Base-by-base conservation (phyloP, 140 eudicot species). In the Stevia rebaudiana region DNA sequence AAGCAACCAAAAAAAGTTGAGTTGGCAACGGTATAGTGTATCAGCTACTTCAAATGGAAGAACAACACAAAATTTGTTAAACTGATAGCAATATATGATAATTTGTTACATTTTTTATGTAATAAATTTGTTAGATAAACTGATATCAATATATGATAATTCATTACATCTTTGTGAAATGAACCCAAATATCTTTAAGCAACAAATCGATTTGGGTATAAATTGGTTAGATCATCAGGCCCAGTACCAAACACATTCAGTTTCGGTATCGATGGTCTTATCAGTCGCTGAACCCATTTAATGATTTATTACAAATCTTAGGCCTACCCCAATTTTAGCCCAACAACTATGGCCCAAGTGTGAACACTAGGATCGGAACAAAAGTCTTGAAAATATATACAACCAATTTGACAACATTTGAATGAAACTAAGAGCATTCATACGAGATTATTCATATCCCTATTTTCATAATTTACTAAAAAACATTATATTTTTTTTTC, bases 251-350 rank as follows among this genome's bases (percentile, higher is more conserved):
- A 31, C 63, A 36, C 11, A 11, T 4, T 2, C 17, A 22, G 3
- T 23, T 11, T 36, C 16, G 31, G 65, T 35, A 18, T 28, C n/a
- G 11, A 0, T 57, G 25, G 15, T 57, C 46, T 1, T 11, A 9
- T 35, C 30, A 3, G 64, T 58, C 17, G 64, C 15, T 13, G 12
- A 30, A 57, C 28, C n/a, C n/a, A n/a, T n/a, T n/a, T n/a, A n/a
- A n/a, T 24, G 30, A 19, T 35, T 63, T 35, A 50, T 48, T 22
- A 61, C 49, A 46, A 10, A 9, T 9, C 18, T 59, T 58, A 47
- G n/a, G 62, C 11, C 62, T 5, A 40, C 19, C 24, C 54, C 33
- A 67, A 67, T 8, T 39, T 53, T 67, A 67, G 64, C 64, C 73
- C 73, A 61, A 11, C 1, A 16, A 42, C 31, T 8, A 64, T 33